Percentiles rank a stretch among this genome's conserved stretches.
phyloP scores from a whole-genome alignment of 1,284 basidiomycete genomes.

The Ustilago bromivora region DNA sequence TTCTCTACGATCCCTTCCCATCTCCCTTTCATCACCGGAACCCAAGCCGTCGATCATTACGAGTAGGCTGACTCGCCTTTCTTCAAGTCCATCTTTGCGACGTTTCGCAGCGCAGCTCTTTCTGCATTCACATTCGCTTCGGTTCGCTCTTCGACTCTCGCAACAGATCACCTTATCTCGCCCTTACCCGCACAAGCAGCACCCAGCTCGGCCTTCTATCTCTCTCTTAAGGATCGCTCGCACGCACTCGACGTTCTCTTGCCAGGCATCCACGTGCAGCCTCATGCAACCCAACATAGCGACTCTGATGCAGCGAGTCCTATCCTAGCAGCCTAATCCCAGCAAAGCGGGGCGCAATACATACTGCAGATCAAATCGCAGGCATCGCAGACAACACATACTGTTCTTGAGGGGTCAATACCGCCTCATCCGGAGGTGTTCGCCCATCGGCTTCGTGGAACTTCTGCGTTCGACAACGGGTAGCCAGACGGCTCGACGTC shows the following conservation, averaged over 20 bases:
- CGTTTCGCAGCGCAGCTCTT: slow-evolving; percentile 1
- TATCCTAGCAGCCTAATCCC: neutral
- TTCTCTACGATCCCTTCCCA: neutral
- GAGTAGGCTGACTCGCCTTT: neutral
- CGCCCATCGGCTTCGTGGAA: neutral
- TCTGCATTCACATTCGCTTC: slow-evolving; percentile 4
- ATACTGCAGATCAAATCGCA: neutral
- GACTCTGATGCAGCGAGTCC: neutral
- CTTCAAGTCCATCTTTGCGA: neutral
- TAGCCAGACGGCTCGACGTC: neutral
- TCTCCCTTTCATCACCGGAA: neutral
- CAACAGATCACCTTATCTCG: neutral
- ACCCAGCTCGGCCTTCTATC: neutral
- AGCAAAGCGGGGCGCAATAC: neutral
- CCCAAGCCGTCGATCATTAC: neutral
- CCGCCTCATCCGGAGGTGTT: neutral
- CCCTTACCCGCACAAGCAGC: too few relatives aligned
- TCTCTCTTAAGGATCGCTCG: neutral
- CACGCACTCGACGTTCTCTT: neutral
- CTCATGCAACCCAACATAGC: neutral
- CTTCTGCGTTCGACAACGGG: neutral
- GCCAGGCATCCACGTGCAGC: neutral
- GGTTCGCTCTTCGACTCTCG: neutral
- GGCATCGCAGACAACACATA: neutral
- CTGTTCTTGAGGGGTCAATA: neutral